These are phyloP conservation scores for Debaryomycetaceae sp. DNA, from an alignment of 1,139 yeast genomes.

Conservation along the genomic window DNA sequence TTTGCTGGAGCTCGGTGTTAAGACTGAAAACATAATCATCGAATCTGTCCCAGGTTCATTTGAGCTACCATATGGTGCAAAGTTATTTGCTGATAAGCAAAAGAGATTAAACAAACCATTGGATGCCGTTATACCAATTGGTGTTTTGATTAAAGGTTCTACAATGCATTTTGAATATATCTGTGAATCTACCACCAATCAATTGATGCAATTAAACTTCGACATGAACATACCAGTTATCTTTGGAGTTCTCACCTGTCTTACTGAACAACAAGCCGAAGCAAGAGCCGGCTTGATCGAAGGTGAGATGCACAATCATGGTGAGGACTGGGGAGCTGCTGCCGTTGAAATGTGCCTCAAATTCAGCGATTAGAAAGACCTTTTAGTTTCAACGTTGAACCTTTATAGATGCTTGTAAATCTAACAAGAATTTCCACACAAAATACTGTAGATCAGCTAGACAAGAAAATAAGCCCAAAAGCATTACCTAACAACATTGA, in stretches of 20 bases:
- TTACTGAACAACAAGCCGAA: slow-evolving; percentile 91
- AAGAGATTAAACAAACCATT: slow-evolving; percentile 45
- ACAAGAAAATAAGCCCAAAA: too few species aligned
- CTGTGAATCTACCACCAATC: slow-evolving; percentile 84
- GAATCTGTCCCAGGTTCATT: slow-evolving; percentile 93
- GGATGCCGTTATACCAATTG: slow-evolving; percentile 91
- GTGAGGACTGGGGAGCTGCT: slow-evolving; percentile 98
- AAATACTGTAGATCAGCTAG: too few species aligned
- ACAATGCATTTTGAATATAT: slow-evolving; percentile 98
- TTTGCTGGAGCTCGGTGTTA: slow-evolving; percentile 64
- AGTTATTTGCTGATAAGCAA: slow-evolving; percentile 48
- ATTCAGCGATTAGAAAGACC: slow-evolving; percentile 14
- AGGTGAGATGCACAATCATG: slow-evolving; percentile 86
- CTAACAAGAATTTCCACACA: too few species aligned
- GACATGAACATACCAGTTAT: slow-evolving; percentile 74
- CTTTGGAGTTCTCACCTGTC: slow-evolving; percentile 88
- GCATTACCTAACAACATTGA: too few species aligned
- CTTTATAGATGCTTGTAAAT: too few species aligned
- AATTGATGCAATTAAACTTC: slow-evolving; percentile 78
- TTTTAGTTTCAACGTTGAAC: background rate
- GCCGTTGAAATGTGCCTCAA: slow-evolving; percentile 94
- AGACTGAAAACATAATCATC: slow-evolving; percentile 68
- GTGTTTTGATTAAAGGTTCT: slow-evolving; percentile 91
- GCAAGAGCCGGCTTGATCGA: slow-evolving; percentile 85
- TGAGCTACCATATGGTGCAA: slow-evolving; percentile 84